These are phyloP conservation scores for Akebia trifoliata DNA, from an alignment of 164 flowering plant genomes.

Conservation along the genomic window DNA sequence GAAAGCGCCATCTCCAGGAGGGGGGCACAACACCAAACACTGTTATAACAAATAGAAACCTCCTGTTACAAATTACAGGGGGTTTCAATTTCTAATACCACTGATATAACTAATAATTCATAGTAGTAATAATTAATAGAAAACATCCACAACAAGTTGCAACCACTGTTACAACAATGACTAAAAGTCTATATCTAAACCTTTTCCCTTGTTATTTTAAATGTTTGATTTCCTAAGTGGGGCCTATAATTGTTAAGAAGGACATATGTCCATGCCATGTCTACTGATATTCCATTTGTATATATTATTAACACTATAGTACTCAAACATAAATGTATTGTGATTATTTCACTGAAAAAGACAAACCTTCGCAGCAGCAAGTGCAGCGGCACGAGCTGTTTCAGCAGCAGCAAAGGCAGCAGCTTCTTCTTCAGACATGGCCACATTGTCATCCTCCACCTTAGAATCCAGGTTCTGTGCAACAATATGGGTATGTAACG, in stretches of 20 bases:
- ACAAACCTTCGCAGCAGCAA: conserved; percentile 94
- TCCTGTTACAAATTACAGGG: no score
- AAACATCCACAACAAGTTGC: background rate
- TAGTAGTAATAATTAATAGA: no score
- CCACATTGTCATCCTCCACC: conserved; percentile 30
- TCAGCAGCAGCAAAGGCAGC: conserved; percentile 93
- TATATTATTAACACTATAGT: background rate
- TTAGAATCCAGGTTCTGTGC: conserved; percentile 30
- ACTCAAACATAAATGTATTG: background rate
- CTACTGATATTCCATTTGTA: background rate
- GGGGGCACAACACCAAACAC: no score
- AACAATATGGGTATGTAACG: conserved; percentile 35
- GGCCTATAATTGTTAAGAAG: background rate
- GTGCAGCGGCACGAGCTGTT: conserved; percentile 85
- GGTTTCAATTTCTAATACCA: no score
- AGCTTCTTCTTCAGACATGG: conserved; percentile 79
- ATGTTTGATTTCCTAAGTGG: background rate
- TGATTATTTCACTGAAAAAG: background rate
- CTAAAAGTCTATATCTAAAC: background rate
- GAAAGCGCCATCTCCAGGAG: no score
- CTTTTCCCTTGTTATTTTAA: background rate
- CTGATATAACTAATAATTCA: no score
- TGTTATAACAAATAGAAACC: no score
- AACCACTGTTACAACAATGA: background rate
- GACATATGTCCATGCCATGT: background rate